Base-by-base conservation (phyloP, 2,329 filamentous ascomycete genomes). In the Aspergillus pseudotamarii region DNA sequence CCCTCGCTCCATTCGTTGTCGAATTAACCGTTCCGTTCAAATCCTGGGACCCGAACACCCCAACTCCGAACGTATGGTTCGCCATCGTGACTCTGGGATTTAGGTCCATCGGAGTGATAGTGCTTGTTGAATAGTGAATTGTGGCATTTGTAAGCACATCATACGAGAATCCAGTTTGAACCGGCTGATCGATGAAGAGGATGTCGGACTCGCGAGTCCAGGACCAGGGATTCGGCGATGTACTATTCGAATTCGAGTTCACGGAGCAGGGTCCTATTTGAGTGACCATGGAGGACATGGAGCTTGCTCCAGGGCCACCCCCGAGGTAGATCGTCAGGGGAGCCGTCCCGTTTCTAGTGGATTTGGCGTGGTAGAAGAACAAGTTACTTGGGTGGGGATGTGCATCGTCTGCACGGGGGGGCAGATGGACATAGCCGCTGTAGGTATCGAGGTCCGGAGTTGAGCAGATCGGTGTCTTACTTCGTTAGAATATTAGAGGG, bases 1-100 rank as follows among this genome's bases (percentile, higher is more conserved):
- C 79, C 65, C 79, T 76, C 4, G 82, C 84, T 32, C 80, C 80
- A 68, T 81, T 82, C 51, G 76, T 73, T 1, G 81, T 83, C 8
- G 66, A 66, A 36, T 68, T 68, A 2, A 61, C 67, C 10, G 66
- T 72, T 9, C 43, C 53, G 32, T 61, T 61, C 9, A 30, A 28
- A 19, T 61, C 23, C 26, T 57, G 53, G 10, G 41, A 50, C n/a
- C 54, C 54, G 16, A 57, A 57, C 3, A 53, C 45, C 14, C 59
- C 54, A 1, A 41, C 23, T 1, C 45, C 23, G 12, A 48, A 48
- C 4, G 59, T 57, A 16, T 45, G 36, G 26, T 61, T 61, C 14
- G 41, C 54, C 3, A 14, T 34, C 2, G 43, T 45, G 2, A 8
- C 19, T 8, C 16, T 28, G 6, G 32, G 19, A 2, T 48, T 14